Percentiles rank a stretch among this genome's conserved stretches.
Conservation (phyloP, 352 stramenopile genomes). For the Globisporangium orthogonon region DNA sequence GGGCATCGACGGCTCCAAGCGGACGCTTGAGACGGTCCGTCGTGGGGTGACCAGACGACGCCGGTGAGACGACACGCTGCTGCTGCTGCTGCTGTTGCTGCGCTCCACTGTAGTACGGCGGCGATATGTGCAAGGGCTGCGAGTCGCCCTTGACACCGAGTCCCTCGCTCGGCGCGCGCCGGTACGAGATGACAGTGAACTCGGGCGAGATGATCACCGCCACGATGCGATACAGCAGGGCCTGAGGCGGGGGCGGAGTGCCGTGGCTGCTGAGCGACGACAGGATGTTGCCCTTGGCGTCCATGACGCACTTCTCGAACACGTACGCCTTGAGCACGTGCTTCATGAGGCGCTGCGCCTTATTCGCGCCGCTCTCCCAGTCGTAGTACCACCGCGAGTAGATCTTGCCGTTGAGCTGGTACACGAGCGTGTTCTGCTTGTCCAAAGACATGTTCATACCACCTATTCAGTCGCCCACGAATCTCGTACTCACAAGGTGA, state of each 20-base stretch:
- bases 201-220: slow-evolving; percentile 46
- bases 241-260: slow-evolving; percentile 15
- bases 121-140: slow-evolving; percentile 3
- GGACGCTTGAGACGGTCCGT: slow-evolving; percentile 1
- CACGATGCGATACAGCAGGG: slow-evolving; percentile 33
- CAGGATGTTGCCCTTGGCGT: slow-evolving; percentile 27
- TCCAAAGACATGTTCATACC: background rate
- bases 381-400: slow-evolving; percentile 45
- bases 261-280: slow-evolving; percentile 9
- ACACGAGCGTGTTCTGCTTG: slow-evolving; percentile 19
- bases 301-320: slow-evolving; percentile 29
- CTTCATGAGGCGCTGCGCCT: slow-evolving; percentile 34
- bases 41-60: background rate
- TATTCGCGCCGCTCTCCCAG: slow-evolving; percentile 38
- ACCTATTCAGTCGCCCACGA: no score
- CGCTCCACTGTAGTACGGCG: background rate
- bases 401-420: slow-evolving; percentile 30
- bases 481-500: no score
- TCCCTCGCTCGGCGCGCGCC: slow-evolving; percentile 34
- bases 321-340: slow-evolving; percentile 42
- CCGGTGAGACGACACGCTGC: background rate
- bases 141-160: slow-evolving; percentile 1
- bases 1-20: background rate
- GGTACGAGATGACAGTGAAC: slow-evolving; percentile 72
- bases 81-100: background rate